These are phyloP conservation scores for Blastomyces emzantsi DNA, from an alignment of 2,329 filamentous ascomycete species.

Conservation along the genomic window DNA sequence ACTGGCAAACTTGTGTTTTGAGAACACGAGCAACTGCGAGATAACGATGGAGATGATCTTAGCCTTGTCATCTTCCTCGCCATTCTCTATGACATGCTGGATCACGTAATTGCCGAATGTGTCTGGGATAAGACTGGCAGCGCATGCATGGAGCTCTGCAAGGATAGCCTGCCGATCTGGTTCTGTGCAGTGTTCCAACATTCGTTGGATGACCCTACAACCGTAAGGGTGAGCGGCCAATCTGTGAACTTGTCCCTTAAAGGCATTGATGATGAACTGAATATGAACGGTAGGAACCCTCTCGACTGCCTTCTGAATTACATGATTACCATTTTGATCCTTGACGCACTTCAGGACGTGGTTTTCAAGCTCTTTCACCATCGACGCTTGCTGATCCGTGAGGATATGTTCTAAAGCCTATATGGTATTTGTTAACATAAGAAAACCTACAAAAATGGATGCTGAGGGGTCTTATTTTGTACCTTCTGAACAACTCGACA, in stretches of 20 bases:
- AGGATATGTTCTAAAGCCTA: constrained; percentile 83
- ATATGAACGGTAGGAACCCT: constrained; percentile 68
- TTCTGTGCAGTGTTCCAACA: constrained; percentile 73
- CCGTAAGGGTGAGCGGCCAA: constrained; percentile 76
- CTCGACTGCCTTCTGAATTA: constrained; percentile 89
- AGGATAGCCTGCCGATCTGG: constrained; percentile 64
- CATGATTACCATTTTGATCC: constrained; percentile 91
- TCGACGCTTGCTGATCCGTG: constrained; percentile 77
- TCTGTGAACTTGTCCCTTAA: constrained; percentile 63
- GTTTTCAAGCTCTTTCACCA: constrained; percentile 73
- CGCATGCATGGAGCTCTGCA: constrained; percentile 65
- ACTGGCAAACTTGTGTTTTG: constrained; percentile 93
- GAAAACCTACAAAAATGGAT: constrained; percentile 14
- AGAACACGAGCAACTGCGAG: constrained; percentile 61
- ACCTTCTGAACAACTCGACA: constrained; percentile 96
- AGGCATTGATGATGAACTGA: constrained; percentile 73
- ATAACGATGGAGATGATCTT: constrained; percentile 67
- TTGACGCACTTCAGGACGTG: constrained; percentile 69
- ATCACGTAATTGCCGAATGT: constrained; percentile 95
- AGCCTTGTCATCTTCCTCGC: constrained; percentile 60
- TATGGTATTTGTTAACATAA: constrained; percentile 11
- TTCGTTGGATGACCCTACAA: constrained; percentile 86
- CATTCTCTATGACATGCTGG: constrained; percentile 80
- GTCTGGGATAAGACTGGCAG: constrained; percentile 66
- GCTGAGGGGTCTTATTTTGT: constrained; percentile 11